Base-by-base conservation (phyloP, 192 early-diverging fungal genomes). In the Coemansia sp. region DNA sequence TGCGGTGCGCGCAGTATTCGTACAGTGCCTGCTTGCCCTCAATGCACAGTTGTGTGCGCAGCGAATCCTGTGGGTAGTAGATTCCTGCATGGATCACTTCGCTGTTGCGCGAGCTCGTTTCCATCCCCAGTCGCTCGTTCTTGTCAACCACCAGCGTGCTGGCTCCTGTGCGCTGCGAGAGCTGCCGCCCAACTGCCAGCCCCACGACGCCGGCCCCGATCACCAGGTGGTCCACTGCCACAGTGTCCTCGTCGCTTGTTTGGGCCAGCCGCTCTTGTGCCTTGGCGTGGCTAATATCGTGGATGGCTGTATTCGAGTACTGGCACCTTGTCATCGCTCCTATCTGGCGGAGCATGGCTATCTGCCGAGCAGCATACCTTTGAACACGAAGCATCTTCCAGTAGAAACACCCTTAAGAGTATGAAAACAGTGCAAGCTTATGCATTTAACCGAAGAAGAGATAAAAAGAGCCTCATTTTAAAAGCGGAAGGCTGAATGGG, bases 71-170 rank as follows among this genome's bases (percentile, higher is more conserved):
- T 1, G 92, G 91, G 46, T 94, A 95, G 76, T 93, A 93, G 13
- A 95, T 75, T 0, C 94, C 94, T 7, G 90, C 92, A 51, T 95
- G 94, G 64, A 95, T 95, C 15, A 95, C 90, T 68, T 94, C 90
- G 61, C 89, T 92, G 82, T 94, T 95, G 15, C 94, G 72, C 28
- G 93, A 90, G 66, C 91, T 91, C 4, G 91, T 93, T 68, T 93
- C 91, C 70, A 85, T 82, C 7, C 91, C 91, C 26, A 86, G 55
- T 8, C 64, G 61, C 10, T 64, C 56, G 64, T 93, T 86, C 58
- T 89, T 88, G 31, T 94, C 93, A 2, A 94, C 74, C 0, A 93
- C 66, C 21, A 93, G 53, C 20, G 85, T 85, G 9, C 84, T 84
- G 46, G 79, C 77, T 18, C 56, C 52, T 0, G 71, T 51, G 20